These are phyloP conservation scores for Pestalotiopsis sp. DNA, from an alignment of 2,329 filamentous ascomycete genomes.

Conservation along the genomic window DNA sequence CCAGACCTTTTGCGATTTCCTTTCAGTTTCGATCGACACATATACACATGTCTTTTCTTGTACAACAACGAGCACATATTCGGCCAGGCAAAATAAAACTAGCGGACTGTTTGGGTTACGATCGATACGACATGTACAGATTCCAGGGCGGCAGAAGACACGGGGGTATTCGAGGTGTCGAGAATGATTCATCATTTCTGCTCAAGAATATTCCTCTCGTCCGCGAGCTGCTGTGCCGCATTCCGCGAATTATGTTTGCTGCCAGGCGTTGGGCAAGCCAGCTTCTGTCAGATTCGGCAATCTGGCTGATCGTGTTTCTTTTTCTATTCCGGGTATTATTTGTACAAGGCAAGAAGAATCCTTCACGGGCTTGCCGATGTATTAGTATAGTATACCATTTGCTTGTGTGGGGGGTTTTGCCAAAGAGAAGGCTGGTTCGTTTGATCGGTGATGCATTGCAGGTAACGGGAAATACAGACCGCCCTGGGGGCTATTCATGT, in stretches of 20 bases:
- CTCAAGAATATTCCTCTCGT: background rate
- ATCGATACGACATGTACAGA: slow-evolving; percentile 10
- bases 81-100: background rate
- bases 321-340: background rate
- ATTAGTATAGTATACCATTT: slow-evolving; percentile 11
- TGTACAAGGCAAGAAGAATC: background rate
- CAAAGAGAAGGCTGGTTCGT: background rate
- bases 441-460: background rate
- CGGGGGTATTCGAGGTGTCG: background rate
- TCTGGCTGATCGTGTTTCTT: background rate
- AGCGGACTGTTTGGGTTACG: background rate
- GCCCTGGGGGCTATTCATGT: slow-evolving; percentile 1
- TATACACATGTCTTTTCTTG: background rate
- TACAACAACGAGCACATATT: slow-evolving; percentile 2
- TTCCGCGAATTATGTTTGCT: background rate
- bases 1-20: background rate
- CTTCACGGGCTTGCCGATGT: background rate
- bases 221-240: background rate
- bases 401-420: background rate
- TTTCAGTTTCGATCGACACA: background rate
- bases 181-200: background rate
- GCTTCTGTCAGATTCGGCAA: background rate
- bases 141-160: background rate
- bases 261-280: background rate
- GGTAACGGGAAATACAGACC: background rate